Conservation (phyloP, 257 asterid species). For the Verbena officinalis region DNA sequence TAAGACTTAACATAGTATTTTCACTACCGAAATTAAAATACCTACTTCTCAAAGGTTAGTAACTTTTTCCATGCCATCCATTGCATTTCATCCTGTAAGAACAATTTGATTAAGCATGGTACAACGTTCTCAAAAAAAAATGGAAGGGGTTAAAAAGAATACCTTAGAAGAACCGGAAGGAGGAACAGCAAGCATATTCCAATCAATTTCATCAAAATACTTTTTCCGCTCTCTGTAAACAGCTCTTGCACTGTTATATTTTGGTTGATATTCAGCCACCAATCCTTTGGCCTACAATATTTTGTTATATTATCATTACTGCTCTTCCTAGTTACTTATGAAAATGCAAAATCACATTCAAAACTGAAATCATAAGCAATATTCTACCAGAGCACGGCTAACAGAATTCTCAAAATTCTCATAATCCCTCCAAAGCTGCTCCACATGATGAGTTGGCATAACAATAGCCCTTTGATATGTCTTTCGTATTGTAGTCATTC, state of each 20-base stretch:
- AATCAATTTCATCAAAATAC: conserved; percentile 88
- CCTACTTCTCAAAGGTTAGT: conserved; percentile 84
- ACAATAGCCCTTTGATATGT: conserved; percentile 89
- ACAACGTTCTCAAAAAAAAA: neutral
- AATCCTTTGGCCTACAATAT: conserved; percentile 89
- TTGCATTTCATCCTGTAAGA: conserved; percentile 85
- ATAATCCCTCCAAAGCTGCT: conserved; percentile 98
- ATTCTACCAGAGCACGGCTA: conserved; percentile 87
- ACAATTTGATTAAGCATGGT: conserved; percentile 13
- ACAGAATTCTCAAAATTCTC: conserved; percentile 95
- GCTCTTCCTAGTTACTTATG: neutral
- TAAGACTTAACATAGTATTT: conserved; percentile 12
- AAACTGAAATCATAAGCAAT: conserved; percentile 23
- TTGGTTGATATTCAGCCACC: conserved; percentile 91
- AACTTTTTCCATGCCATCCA: conserved; percentile 94
- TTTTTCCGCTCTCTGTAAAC: conserved; percentile 95
- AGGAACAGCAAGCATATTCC: conserved; percentile 98
- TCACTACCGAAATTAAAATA: conserved; percentile 13
- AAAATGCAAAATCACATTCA: conserved; percentile 10
- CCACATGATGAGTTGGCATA: conserved; percentile 86
- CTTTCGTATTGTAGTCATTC: conserved; percentile 86
- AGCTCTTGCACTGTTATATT: conserved; percentile 96
- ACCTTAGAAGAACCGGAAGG: conserved; percentile 93
- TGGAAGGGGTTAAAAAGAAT: conserved; percentile 17
- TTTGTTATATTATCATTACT: neutral